Conservation (phyloP, 495 filamentous ascomycete genomes). For the Aspergillus kassunensis region DNA sequence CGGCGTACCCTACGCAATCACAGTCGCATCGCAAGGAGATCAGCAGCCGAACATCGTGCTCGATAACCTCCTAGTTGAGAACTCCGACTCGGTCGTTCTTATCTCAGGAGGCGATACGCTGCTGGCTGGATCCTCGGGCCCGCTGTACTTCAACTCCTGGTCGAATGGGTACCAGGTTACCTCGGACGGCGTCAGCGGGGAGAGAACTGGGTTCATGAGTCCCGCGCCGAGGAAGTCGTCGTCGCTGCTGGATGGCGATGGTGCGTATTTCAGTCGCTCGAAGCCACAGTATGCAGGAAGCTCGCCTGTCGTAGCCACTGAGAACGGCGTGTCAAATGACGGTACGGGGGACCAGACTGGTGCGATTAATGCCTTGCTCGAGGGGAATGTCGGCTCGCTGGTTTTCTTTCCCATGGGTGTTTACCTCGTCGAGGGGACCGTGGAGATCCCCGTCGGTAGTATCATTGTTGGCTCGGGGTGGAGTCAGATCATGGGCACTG, state of each 20-base stretch:
- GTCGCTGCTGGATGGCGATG: not conserved
- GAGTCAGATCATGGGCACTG: constrained; percentile 75
- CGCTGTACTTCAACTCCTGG: constrained; percentile 7
- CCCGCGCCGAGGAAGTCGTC: not conserved
- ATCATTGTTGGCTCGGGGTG: constrained; percentile 79
- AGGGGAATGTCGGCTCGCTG: constrained; percentile 50
- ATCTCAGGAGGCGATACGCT: not conserved
- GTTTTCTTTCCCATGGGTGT: constrained; percentile 80
- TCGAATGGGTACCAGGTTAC: not conserved
- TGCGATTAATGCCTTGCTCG: constrained; percentile 59
- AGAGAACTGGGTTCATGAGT: not conserved
- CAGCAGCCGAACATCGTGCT: constrained; percentile 5
- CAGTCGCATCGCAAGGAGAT: not conserved
- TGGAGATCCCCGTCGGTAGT: constrained; percentile 57
- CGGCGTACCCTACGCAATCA: not conserved
- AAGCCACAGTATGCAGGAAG: constrained; percentile 7
- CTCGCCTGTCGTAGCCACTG: not conserved
- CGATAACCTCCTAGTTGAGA: not conserved
- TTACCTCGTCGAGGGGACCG: constrained; percentile 72
- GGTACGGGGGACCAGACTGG: constrained; percentile 48
- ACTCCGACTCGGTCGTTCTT: not conserved
- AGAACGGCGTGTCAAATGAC: constrained; percentile 40
- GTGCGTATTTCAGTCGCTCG: not conserved
- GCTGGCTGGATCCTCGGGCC: not conserved
- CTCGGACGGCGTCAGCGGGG: not conserved